Base-by-base conservation (phyloP, 2,329 filamentous ascomycete genomes). In the Alternaria rosae region DNA sequence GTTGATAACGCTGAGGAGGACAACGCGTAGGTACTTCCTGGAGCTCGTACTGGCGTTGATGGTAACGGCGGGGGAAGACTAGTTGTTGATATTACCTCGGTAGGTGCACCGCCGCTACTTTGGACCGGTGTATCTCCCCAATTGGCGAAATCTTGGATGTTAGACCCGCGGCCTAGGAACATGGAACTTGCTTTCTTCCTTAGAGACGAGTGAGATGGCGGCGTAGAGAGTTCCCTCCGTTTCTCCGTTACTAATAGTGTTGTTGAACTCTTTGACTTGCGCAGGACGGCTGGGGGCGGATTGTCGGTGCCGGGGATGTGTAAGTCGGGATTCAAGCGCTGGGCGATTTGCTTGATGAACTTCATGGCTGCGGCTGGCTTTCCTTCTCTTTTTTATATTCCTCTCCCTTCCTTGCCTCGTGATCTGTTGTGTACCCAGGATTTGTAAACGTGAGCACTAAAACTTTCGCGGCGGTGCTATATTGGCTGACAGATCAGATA, bases 291-390 rank as follows among this genome's bases (percentile, higher is more conserved):
- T n/a, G 23, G 26, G 5, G 30, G 44, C 15, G 44, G 47, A 11
- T 21, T 32, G 17, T 47, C 43, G 25, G 51, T 10, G 17, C 56
- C 43, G 20, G 58, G 58, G 17, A 61, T 61, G 15, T 52, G 35
- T 20, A 61, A 48, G 26, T 61, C 58, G 21, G 58, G 58, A 8
- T 61, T 61, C 15, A 61, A 6, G 25, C 54, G 45, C 47, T 57
- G 58, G 11, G 58, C 47, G 6, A 61, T 55, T 20, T 51, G 45
- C 47, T 61, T 61, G 38, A 57, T 61, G 54, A 61, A 61, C 47
- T 52, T 52, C 58, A 61, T 61, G 41, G 13, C 21, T 43, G 38
- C 35, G 35, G 11, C 20, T 30, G 32, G 3, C 13, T 13, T 23
- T 28, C 26, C 44, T 5, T 13, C 23, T 15, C 20, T 11, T 35